Percentiles rank a stretch among this genome's conserved stretches.
Conservation (phyloP, 768 basidiomycete genomes). For the Coprinopsis strossmayeri region DNA sequence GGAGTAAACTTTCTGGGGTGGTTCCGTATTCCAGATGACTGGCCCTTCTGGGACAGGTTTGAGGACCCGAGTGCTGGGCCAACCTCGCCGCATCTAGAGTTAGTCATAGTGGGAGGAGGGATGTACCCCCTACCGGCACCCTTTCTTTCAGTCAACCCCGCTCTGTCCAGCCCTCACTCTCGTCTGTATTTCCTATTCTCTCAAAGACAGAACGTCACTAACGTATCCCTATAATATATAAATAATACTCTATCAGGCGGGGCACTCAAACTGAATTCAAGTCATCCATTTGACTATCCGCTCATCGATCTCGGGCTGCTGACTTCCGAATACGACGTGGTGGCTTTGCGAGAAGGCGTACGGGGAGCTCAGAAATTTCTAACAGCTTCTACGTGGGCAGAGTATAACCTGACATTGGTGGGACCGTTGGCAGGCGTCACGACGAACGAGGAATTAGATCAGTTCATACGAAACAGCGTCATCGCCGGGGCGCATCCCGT, state of each 20-base stretch:
- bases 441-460: conserved; percentile 3
- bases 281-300: conserved; percentile 10
- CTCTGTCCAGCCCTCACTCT: conserved; percentile 5
- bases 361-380: conserved; percentile 13
- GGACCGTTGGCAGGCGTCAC: conserved; percentile 1
- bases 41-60: conserved; percentile 10
- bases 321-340: conserved; percentile 16
- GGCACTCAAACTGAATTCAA: background rate
- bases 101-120: conserved; percentile 3
- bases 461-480: background rate
- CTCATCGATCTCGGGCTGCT: conserved; percentile 20
- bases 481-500: conserved; percentile 9
- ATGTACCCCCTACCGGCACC: conserved; percentile 5
- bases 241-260: background rate
- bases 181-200: conserved; percentile 4
- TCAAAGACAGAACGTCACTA: too few species aligned
- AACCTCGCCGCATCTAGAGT: conserved; percentile 14
- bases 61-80: conserved; percentile 16
- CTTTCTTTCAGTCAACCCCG: background rate
- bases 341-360: conserved; percentile 17
- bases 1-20: conserved; percentile 25
- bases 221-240: too few species aligned
- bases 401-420: conserved; percentile 13
- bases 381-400: conserved; percentile 14
- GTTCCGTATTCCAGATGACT: conserved; percentile 26